A percentile compares a stretch with the other conserved stretches of the same genome.
Conservation (phyloP, 1,139 yeast species). For the Scheffersomyces insectosa region DNA sequence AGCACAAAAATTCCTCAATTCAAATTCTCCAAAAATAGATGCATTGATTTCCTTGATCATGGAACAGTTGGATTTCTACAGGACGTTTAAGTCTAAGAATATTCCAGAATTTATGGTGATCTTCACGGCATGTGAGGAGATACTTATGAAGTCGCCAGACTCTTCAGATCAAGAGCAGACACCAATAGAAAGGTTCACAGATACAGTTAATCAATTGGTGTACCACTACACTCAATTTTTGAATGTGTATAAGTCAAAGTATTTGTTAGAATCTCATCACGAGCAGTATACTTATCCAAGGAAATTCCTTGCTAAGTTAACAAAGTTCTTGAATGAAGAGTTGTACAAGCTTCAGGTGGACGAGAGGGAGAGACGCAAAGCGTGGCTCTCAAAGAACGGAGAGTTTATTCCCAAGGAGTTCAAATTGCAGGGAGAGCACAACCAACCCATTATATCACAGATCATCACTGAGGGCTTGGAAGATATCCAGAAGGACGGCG, state of each 20-base stretch:
- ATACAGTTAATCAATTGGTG: slow-evolving; percentile 30
- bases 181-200: slow-evolving; percentile 25
- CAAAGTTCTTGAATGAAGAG: slow-evolving; percentile 36
- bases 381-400: slow-evolving; percentile 43
- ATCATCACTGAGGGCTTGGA: slow-evolving; percentile 47
- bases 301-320: slow-evolving; percentile 31
- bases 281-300: slow-evolving; percentile 44
- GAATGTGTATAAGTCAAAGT: slow-evolving; percentile 36
- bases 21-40: slow-evolving; percentile 19
- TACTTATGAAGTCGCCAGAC: slow-evolving; percentile 4
- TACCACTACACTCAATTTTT: slow-evolving; percentile 41
- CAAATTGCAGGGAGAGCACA: slow-evolving; percentile 39
- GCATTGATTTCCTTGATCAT: slow-evolving; percentile 12
- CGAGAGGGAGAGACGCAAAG: slow-evolving; percentile 35
- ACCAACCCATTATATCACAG: slow-evolving; percentile 42
- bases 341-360: slow-evolving; percentile 33
- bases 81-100: slow-evolving; percentile 24
- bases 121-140: slow-evolving; percentile 17
- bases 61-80: slow-evolving; percentile 19
- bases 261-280: slow-evolving; percentile 40
- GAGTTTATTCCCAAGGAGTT: slow-evolving; percentile 46
- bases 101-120: slow-evolving; percentile 28
- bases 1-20: slow-evolving; percentile 25
- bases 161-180: slow-evolving; percentile 9
- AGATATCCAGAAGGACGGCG: slow-evolving; percentile 25